Base-by-base conservation (phyloP, 176 grass and related monocot species). In the Triticum turgidum region DNA sequence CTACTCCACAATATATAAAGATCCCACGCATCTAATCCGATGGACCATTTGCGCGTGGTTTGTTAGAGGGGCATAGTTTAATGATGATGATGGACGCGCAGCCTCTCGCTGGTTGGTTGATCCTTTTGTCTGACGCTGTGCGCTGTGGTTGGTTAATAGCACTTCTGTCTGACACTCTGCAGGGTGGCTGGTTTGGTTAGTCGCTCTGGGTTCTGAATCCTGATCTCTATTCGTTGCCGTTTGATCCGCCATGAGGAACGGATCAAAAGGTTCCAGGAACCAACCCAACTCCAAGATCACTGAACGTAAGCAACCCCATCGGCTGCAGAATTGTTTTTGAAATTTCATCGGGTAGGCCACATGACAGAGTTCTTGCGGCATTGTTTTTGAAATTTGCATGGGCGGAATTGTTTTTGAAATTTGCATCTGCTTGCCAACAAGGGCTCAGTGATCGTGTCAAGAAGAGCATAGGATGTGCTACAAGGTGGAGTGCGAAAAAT, bases 401-500 rank as follows among this genome's bases (percentile, higher is more conserved):
- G 25, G 25, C 25, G 25, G 25, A 25, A 25, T 25, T 25, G 25
- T 25, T 25, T 25, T 25, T 25, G 25, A 25, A 25, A 25, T 25
- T 25, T 25, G 25, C 25, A 25, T 25, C 25, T 25, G 25, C 25
- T 22, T 27, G 47, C 49, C 49, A 17, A 52, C 49, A 52, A 6
- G 0, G n/a, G 18, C 32, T 25, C 18, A 1, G 9, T 13, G 73
- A 8, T 32, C 78, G 34, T 25, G n/a, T 70, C 17, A 5, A 49
- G 22, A 63, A 67, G 15, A 14, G 5, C 7, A 65, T 14, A 76
- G 6, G 76, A 93, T 90, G 82, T 93, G 88, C 63, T 61, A 49
- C 22, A 90, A 85, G 72, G 82, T 70, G 66, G 85, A 93, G 21
- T 90, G 91, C 73, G 79, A 82, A 78, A 85, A 76, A 61, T 93